Conservation (phyloP, 192 early-diverging fungal species). For the Linderina pennispora region DNA sequence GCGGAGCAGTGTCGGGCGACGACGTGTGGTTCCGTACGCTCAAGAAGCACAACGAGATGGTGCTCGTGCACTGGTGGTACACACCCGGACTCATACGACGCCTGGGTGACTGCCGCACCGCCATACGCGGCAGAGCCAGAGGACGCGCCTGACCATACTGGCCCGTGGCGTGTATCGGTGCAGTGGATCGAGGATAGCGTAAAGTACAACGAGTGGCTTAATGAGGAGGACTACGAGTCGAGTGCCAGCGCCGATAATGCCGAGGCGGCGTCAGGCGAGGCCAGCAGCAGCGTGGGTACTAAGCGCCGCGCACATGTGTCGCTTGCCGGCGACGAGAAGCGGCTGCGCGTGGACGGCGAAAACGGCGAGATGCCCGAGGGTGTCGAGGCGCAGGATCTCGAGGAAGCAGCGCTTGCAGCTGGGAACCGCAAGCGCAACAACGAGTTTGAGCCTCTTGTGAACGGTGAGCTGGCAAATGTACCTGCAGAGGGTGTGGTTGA, state of each 20-base stretch:
- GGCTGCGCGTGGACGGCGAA: constrained; percentile 19
- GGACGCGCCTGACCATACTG: constrained; percentile 57
- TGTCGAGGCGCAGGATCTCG: constrained; percentile 11
- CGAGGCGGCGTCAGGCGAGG: too few relatives aligned
- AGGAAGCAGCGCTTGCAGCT: constrained; percentile 5
- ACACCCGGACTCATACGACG: constrained; percentile 77
- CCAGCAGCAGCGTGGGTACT: constrained; percentile 14
- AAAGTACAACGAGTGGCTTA: constrained; percentile 75
- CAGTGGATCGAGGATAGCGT: constrained; percentile 74
- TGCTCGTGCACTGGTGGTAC: constrained; percentile 76
- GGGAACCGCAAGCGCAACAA: constrained; percentile 17
- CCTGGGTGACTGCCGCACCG: constrained; percentile 58
- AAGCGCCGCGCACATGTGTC: constrained; percentile 38
- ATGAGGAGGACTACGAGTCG: constrained; percentile 80
- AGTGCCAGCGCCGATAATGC: constrained; percentile 3
- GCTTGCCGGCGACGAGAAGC: constrained; percentile 29
- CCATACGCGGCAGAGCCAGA: constrained; percentile 54
- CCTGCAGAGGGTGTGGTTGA: constrained; percentile 2
- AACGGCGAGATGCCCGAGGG: constrained; percentile 12
- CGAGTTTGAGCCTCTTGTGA: constrained; percentile 32
- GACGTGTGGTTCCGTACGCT: constrained; percentile 47
- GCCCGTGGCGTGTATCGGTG: constrained; percentile 61
- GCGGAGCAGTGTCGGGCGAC: constrained; percentile 2
- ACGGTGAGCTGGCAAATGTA: constrained; percentile 30
- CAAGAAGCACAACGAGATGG: constrained; percentile 42